phyloP scores from a whole-genome alignment of 2,329 filamentous ascomycete species.

The Berkeleyomyces basicola region DNA sequence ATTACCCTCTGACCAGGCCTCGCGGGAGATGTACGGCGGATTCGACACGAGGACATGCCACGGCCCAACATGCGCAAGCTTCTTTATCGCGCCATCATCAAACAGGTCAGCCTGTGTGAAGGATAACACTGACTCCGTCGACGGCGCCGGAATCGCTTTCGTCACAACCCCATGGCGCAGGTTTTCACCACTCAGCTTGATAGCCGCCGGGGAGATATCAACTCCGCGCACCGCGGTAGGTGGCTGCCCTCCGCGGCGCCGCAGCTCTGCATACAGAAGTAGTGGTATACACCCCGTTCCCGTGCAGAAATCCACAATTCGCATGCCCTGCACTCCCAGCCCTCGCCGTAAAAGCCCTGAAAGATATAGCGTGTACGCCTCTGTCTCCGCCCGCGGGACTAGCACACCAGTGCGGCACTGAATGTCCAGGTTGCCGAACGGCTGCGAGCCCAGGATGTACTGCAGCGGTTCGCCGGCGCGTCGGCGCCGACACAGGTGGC shows the following conservation, averaged over 20 bases:
- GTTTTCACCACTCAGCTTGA: slow-evolving; percentile 51
- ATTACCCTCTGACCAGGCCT: slow-evolving; percentile 23
- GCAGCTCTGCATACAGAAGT: slow-evolving; percentile 49
- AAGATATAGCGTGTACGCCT: slow-evolving; percentile 46
- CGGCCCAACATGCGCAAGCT: slow-evolving; percentile 14
- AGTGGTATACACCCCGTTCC: slow-evolving; percentile 84
- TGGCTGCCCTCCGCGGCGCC: slow-evolving; percentile 20
- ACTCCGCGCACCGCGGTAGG: slow-evolving; percentile 47
- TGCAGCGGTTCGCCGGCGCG: slow-evolving; percentile 61
- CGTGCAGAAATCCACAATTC: slow-evolving; percentile 72
- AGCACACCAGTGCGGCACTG: slow-evolving; percentile 60
- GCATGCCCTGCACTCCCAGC: slow-evolving; percentile 15
- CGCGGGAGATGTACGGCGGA: slow-evolving; percentile 71
- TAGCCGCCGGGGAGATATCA: slow-evolving; percentile 52
- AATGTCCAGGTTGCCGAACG: slow-evolving; percentile 72
- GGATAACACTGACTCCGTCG: slow-evolving; percentile 19
- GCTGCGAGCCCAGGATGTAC: slow-evolving; percentile 77
- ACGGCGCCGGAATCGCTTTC: slow-evolving; percentile 15
- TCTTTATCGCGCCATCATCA: slow-evolving; percentile 22
- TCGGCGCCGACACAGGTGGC: slow-evolving; percentile 30
- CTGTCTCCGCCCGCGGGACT: slow-evolving; percentile 69
- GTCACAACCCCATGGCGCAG: slow-evolving; percentile 31
- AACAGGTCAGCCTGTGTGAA: slow-evolving; percentile 38
- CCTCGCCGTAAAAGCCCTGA: slow-evolving; percentile 26
- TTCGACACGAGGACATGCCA: slow-evolving; percentile 68